These are phyloP conservation scores for Neonectria neomacrospora DNA, from an alignment of 2,329 filamentous ascomycete genomes.

Conservation along the genomic window DNA sequence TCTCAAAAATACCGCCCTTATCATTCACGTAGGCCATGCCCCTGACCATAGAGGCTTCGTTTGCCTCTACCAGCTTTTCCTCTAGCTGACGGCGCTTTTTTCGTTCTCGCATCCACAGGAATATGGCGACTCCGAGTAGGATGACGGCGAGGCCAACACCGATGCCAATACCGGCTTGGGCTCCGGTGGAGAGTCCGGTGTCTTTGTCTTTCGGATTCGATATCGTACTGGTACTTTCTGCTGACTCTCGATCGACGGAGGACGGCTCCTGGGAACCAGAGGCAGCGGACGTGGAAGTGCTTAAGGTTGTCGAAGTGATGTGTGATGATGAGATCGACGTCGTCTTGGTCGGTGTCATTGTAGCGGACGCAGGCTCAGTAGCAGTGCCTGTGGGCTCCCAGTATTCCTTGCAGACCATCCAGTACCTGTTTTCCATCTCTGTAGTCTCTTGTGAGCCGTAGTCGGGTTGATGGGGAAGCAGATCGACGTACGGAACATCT, in stretches of 20 bases:
- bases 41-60: constrained; percentile 2
- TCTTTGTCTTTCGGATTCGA: not conserved
- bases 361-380: constrained; percentile 31
- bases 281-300: not conserved
- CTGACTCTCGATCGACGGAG: constrained; percentile 14
- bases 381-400: constrained; percentile 42
- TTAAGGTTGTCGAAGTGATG: not conserved
- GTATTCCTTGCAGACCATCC: constrained; percentile 43
- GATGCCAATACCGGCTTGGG: constrained; percentile 36
- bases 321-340: constrained; percentile 10
- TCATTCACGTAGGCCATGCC: constrained; percentile 1
- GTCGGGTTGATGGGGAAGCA: no score
- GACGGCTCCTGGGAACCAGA: not conserved
- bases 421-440: constrained; percentile 45
- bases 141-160: constrained; percentile 32
- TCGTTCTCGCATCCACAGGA: constrained; percentile 40
- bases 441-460: not conserved
- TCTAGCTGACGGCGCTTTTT: constrained; percentile 30
- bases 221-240: constrained; percentile 9
- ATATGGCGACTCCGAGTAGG: constrained; percentile 28
- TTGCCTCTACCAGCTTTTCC: constrained; percentile 21
- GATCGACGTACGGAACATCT: constrained; percentile 37
- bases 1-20: constrained; percentile 30
- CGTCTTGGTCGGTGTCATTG: constrained; percentile 21
- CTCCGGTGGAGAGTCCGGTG: constrained; percentile 27